Percentiles rank a stretch among this genome's conserved stretches.
phyloP scores from a whole-genome alignment of 129 eudicot genomes.

The Helianthus tuberosus region DNA sequence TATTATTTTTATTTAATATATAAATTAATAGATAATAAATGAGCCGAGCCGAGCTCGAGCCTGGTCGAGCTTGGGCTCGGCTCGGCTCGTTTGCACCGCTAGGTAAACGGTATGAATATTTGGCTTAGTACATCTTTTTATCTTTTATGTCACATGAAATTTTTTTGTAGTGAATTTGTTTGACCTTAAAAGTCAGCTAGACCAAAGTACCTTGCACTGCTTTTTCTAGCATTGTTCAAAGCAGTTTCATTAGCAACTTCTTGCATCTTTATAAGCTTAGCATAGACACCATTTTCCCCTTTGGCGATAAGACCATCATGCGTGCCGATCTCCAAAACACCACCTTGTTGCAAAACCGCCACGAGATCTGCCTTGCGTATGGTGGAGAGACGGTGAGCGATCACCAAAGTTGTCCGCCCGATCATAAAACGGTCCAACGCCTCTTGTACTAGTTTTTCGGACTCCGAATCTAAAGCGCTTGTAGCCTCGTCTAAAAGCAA shows the following conservation, averaged over 20 bases:
- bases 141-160: not conserved
- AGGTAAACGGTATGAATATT: too few relatives aligned
- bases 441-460: constrained; percentile 95
- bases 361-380: constrained; percentile 95
- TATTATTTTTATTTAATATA: too few relatives aligned
- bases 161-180: not conserved
- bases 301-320: constrained; percentile 85
- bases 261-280: constrained; percentile 90
- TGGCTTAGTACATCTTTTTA: too few relatives aligned
- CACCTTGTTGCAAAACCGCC: constrained; percentile 87
- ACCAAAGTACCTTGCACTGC: constrained; percentile 78
- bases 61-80: too few relatives aligned
- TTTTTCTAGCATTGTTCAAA: constrained; percentile 80
- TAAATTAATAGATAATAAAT: too few relatives aligned
- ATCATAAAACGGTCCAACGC: constrained; percentile 96
- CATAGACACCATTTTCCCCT: constrained; percentile 89
- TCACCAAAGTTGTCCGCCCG: constrained; percentile 92
- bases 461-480: constrained; percentile 94
- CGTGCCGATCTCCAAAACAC: constrained; percentile 77
- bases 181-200: not conserved
- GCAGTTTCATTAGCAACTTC: constrained; percentile 93
- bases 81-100: too few relatives aligned
- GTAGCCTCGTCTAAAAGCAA: constrained; percentile 96
- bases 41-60: too few relatives aligned
- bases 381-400: constrained; percentile 98